Evolutionary conservation across 345 rosid species (phyloP), one percentile per base, ranked within the genome.

Genomic region (Brassica incana): DNA sequence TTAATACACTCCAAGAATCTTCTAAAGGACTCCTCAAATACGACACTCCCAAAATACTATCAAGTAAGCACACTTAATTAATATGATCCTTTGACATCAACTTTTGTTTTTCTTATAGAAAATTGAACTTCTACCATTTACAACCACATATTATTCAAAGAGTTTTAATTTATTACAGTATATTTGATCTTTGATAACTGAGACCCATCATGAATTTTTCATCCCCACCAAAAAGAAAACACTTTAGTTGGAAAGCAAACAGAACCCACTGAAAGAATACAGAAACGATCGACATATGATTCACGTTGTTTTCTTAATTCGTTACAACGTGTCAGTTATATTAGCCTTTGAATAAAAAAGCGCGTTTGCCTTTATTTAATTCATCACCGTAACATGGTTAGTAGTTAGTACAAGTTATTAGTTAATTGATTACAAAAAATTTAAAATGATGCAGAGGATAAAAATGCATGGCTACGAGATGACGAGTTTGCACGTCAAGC

Each of bases 401-500:
- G 25, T 23, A 23, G 25, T 52, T 52, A 52, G 3, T 52, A 6
- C 20, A 52, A 0, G 50, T 52, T 52, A 52, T 5, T 52, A n/a
- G 15, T 2, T 54, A 74, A 73, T 65, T 67, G 12, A 6, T 52
- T 15, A 5, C 59, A 27, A 29, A 29, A 29, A 29, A 29, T 12
- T 56, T 16, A 9, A 60, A 12, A 65, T 54, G 74, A 23, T 82
- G 81, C 84, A 96, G 99, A 86, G 97, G 99, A 96, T 87, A 93
- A 88, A 83, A 90, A 89, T 83, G 95, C 99, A 14, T 96, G 99
- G 99, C 82, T 93, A 83, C 82, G 99, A 67, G 99, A 96, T 77
- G 99, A 96, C 67, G 98, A 96, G 82, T 96, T 96, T 45, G 99
- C 91, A 54, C 92, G 99, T 33, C 97, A 96, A 85, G 91, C 90